A percentile compares a stretch with the other conserved stretches of the same genome.
These are phyloP conservation scores for Xylariaceae sp. DNA, from an alignment of 2,329 filamentous ascomycete species.

Conservation along the genomic window DNA sequence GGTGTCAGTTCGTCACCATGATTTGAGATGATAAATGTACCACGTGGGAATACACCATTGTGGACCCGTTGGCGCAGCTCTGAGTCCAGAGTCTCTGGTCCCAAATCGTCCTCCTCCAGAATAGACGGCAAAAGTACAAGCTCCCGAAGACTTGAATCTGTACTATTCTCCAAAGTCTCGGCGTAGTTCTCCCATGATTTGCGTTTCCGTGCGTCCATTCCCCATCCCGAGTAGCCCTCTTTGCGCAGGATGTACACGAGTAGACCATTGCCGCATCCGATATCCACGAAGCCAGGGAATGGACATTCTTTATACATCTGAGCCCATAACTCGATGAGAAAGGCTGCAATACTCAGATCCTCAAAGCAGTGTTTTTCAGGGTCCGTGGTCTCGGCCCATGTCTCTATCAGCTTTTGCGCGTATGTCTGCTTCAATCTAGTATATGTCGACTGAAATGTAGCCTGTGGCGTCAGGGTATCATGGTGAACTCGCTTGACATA, in stretches of 20 bases:
- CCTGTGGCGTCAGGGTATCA: constrained; percentile 74
- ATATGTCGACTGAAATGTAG: constrained; percentile 78
- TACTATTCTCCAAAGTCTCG: constrained; percentile 13
- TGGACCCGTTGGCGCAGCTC: constrained; percentile 36
- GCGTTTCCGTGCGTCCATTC: constrained; percentile 82
- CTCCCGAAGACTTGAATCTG: constrained; percentile 37
- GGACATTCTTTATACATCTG: constrained; percentile 63
- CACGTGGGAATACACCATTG: constrained; percentile 63
- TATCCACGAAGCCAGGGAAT: constrained; percentile 91
- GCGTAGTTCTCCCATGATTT: constrained; percentile 79
- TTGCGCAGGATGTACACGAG: constrained; percentile 75
- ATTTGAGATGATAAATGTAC: constrained; percentile 93
- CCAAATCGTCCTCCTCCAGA: constrained; percentile 22
- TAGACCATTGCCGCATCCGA: constrained; percentile 92
- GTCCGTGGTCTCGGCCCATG: constrained; percentile 84
- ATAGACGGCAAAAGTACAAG: constrained; percentile 48
- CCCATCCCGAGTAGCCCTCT: constrained; percentile 83
- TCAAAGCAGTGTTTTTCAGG: constrained; percentile 93
- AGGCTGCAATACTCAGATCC: constrained; percentile 85
- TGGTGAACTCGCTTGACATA: constrained; percentile 82
- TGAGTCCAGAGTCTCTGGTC: constrained; percentile 5
- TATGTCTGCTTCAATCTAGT: constrained; percentile 74
- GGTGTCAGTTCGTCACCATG: constrained; percentile 94
- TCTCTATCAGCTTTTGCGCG: constrained; percentile 63
- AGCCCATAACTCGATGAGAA: constrained; percentile 85